Conservation (phyloP, 1,284 basidiomycete genomes). For the Gomphus sp. region DNA sequence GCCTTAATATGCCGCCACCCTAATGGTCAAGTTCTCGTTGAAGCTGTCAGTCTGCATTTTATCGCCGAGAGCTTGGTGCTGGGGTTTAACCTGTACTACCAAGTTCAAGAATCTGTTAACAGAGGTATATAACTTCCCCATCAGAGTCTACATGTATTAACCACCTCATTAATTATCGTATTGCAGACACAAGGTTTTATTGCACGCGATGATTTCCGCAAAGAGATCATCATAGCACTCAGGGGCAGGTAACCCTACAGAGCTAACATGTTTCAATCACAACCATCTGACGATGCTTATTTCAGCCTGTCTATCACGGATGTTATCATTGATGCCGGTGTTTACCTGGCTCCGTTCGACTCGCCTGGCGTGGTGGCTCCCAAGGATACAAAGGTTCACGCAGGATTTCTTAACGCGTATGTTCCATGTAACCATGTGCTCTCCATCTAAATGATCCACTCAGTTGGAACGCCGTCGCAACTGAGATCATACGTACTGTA, state of each 20-base stretch:
- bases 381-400: neutral
- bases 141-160: neutral
- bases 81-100: neutral
- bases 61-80: neutral
- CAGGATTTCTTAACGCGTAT: conserved; percentile 8
- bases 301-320: conserved; percentile 6
- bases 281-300: neutral
- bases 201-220: conserved; percentile 11
- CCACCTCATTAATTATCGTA: no score
- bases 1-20: neutral
- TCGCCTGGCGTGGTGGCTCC: conserved; percentile 9
- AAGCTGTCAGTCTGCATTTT: neutral
- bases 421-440: neutral
- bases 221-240: conserved; percentile 10
- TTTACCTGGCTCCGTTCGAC: conserved; percentile 1
- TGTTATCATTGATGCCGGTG: conserved; percentile 8
- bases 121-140: neutral
- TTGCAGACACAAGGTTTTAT: conserved; percentile 11
- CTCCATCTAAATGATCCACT: neutral
- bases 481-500: conserved; percentile 24
- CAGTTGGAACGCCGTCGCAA: conserved; percentile 29
- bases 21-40: neutral
- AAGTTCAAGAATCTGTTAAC: conserved; percentile 2
- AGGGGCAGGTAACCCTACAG: conserved; percentile 6
- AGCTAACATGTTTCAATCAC: neutral